phyloP scores from a whole-genome alignment of 768 basidiomycete genomes.

The Kwoniella heveanensis region DNA sequence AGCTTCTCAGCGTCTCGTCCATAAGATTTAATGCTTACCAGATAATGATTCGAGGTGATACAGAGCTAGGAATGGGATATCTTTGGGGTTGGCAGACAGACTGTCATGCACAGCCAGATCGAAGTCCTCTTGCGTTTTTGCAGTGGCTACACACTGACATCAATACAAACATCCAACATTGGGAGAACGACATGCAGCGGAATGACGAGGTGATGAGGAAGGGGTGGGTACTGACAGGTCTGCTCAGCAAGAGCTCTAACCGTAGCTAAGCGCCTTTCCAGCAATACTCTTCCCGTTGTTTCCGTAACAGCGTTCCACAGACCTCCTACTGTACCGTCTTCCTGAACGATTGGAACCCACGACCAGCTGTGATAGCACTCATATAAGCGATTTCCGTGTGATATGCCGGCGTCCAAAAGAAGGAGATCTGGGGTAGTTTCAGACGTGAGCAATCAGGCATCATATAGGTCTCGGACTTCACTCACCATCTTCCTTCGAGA shows the following conservation, averaged over 20 bases:
- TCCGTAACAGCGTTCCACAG: conserved; percentile 48
- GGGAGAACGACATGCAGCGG: no score
- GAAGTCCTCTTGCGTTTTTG: conserved; percentile 26
- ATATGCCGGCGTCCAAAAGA: conserved; percentile 32
- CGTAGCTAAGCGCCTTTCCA: conserved; percentile 42
- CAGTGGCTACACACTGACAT: no score
- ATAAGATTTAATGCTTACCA: conserved; percentile 9
- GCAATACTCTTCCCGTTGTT: conserved; percentile 43
- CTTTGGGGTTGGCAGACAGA: conserved; percentile 34
- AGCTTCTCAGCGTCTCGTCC: no score
- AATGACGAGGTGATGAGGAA: no score
- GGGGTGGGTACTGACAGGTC: conserved; percentile 39
- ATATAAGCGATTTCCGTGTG: conserved; percentile 32
- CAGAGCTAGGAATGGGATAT: conserved; percentile 45
- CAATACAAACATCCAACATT: no score
- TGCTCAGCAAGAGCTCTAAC: conserved; percentile 45
- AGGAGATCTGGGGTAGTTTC: conserved; percentile 31
- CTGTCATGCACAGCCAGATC: conserved; percentile 39
- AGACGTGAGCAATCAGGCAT: neutral
- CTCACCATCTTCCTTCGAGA: conserved; percentile 46
- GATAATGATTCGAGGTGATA: conserved; percentile 37
- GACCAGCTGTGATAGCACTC: conserved; percentile 50
- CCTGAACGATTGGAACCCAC: conserved; percentile 47
- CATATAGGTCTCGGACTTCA: neutral
- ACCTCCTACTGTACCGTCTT: conserved; percentile 44